Percentiles rank a stretch among this genome's conserved stretches.
These are phyloP conservation scores for Myxozyma neglecta DNA, from an alignment of 805 yeast species.

Conservation along the genomic window DNA sequence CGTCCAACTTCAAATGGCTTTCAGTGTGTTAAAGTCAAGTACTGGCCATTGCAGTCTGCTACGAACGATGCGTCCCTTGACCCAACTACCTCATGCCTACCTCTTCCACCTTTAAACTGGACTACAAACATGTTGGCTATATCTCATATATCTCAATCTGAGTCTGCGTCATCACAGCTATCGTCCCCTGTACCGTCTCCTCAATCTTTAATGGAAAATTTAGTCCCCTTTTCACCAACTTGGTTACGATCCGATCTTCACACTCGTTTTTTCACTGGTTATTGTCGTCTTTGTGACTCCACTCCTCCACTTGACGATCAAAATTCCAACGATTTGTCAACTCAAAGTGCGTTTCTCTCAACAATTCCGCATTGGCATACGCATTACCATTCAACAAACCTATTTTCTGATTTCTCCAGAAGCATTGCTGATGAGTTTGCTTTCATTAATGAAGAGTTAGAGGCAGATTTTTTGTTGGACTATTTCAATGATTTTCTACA, in stretches of 20 bases:
- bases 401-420: not conserved
- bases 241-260: not conserved
- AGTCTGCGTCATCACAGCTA: not conserved
- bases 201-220: no score
- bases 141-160: not conserved
- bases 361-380: not conserved
- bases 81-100: not conserved
- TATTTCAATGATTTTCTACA: not conserved
- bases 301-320: not conserved
- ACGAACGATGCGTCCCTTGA: not conserved
- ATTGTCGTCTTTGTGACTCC: not conserved
- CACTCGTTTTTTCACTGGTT: not conserved
- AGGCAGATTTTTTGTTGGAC: not conserved
- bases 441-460: constrained; percentile 1
- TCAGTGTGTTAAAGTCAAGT: not conserved
- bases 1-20: not conserved
- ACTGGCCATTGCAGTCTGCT: not conserved
- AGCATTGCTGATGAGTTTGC: not conserved
- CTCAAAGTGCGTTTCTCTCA: not conserved
- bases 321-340: not conserved
- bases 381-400: not conserved
- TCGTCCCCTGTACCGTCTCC: not conserved
- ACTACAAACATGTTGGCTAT: not conserved
- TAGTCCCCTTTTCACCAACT: not conserved
- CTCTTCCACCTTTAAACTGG: constrained; percentile 2